Conservation (phyloP, 2,329 filamentous ascomycete species). For the Fusarium sp. region DNA sequence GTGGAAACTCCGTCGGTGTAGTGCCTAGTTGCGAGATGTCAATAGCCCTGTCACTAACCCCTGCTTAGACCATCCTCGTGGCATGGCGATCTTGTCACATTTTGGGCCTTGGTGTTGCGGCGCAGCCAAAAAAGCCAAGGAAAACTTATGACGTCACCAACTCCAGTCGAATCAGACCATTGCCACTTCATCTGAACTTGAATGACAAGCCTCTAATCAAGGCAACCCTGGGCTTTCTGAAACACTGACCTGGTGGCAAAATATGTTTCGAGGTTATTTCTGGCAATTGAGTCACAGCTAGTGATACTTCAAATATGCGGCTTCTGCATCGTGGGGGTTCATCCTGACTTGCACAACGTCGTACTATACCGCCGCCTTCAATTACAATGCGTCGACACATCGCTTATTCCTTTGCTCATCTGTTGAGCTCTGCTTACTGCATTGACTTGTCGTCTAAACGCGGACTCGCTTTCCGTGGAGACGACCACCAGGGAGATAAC, state of each 20-base stretch:
- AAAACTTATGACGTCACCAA: slow-evolving; percentile 32
- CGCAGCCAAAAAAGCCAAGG: background rate
- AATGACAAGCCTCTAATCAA: slow-evolving; percentile 16
- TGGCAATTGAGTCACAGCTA: background rate
- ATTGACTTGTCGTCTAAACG: slow-evolving; percentile 42
- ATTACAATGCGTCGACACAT: slow-evolving; percentile 25
- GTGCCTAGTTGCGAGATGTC: background rate
- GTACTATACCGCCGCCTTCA: background rate
- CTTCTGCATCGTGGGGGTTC: background rate
- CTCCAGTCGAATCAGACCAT: slow-evolving; percentile 9
- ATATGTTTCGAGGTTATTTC: slow-evolving; percentile 34
- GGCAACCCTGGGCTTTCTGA: slow-evolving; percentile 33
- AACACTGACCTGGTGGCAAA: slow-evolving; percentile 8
- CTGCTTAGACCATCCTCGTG: background rate
- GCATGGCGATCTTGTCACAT: background rate
- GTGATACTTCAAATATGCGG: background rate
- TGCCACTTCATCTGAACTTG: slow-evolving; percentile 28
- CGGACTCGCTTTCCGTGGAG: slow-evolving; percentile 45
- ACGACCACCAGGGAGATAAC: slow-evolving; percentile 52
- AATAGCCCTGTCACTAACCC: background rate
- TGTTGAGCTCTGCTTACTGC: slow-evolving; percentile 5
- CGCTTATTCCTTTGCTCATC: slow-evolving; percentile 8
- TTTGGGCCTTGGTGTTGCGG: slow-evolving; percentile 23
- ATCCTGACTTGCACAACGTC: background rate
- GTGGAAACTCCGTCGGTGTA: no score